Percentiles rank a stretch among this genome's conserved stretches.
Evolutionary conservation across 2,329 filamentous ascomycete genomes (phyloP).

Genomic region (Teratosphaeria pseudoeucalypti): DNA sequence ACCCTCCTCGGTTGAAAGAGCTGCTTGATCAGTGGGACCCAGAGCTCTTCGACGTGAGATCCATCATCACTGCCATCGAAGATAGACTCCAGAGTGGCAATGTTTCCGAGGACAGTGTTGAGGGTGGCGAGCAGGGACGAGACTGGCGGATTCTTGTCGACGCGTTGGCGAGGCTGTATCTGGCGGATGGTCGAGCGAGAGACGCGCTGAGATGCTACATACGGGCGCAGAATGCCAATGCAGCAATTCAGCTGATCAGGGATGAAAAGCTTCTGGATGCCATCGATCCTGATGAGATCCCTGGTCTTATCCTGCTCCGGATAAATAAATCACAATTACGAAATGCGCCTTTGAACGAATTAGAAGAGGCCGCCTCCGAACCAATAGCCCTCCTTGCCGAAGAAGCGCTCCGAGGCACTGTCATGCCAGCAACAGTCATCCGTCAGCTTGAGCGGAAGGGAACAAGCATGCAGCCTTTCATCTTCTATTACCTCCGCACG

Average conservation of each 20-base stretch:
- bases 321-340: constrained; percentile 61
- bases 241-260: constrained; percentile 73
- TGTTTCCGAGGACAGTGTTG: constrained; percentile 63
- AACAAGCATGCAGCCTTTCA: constrained; percentile 53
- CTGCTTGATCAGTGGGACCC: constrained; percentile 75
- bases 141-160: constrained; percentile 90
- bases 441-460: constrained; percentile 60
- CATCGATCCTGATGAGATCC: constrained; percentile 68
- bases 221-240: constrained; percentile 80
- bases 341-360: constrained; percentile 47
- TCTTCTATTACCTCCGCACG: constrained; percentile 83
- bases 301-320: constrained; percentile 77
- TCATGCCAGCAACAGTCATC: constrained; percentile 68
- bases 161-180: constrained; percentile 71
- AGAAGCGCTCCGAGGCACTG: constrained; percentile 80
- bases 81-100: constrained; percentile 50
- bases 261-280: constrained; percentile 86
- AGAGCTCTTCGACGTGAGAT: constrained; percentile 70
- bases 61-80: constrained; percentile 67
- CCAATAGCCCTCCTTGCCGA: constrained; percentile 79
- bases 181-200: constrained; percentile 67
- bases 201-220: constrained; percentile 88
- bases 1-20: constrained; percentile 65
- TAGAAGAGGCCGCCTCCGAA: constrained; percentile 72
- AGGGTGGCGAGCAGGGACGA: constrained; percentile 55